Evolutionary conservation across 495 filamentous ascomycete species (phyloP), one percentile per base, ranked within the genome.

Genomic region (Chaetomium cochliodes): DNA sequence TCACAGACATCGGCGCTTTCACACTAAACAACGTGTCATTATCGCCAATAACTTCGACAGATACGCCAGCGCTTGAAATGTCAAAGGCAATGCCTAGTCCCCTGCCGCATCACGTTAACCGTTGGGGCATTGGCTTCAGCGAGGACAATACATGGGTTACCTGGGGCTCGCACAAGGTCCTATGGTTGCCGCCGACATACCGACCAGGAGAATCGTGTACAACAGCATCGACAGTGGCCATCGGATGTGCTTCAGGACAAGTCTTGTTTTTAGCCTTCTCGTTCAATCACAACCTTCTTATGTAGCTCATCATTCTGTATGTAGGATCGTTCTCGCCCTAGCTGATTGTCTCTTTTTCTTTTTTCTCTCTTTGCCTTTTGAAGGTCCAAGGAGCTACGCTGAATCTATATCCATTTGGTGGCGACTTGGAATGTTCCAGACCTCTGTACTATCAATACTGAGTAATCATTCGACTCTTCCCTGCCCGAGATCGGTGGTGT

Each of bases 131-230:
- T 55, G 52, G 52, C 26, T 26, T 55, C 15, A 55, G 52, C 52
- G 52, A 55, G 52, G 52, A 55, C 28, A 55, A 55, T 55, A 16
- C 52, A 18, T 37, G 52, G 52, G 25, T 55, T 18, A 55, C 26
- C 28, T 55, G 52, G 52, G 25, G 16, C 12, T 55, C 28, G 52
- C 52, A 55, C 25, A 55, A 55, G 25, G 52, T 55, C 33, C 52
- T 55, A 55, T 55, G 52, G 52, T 25, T 55, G 52, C 52, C 52
- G 52, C 52, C 52, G 52, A 55, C 52, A 55, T 55, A 55, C 52
- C 52, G 52, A 9, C 52, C 52, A 37, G 52, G 52, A 55, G 16
- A 0, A 26, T 55, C 52, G 25, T 5, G 37, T 37, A 55, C 52
- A 55, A 37, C 9, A 55, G 52, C 26, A 26, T 55, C 52, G 26